Conservation (phyloP, 139 green algal genomes). For the Pseudopediastrum boryanum region DNA sequence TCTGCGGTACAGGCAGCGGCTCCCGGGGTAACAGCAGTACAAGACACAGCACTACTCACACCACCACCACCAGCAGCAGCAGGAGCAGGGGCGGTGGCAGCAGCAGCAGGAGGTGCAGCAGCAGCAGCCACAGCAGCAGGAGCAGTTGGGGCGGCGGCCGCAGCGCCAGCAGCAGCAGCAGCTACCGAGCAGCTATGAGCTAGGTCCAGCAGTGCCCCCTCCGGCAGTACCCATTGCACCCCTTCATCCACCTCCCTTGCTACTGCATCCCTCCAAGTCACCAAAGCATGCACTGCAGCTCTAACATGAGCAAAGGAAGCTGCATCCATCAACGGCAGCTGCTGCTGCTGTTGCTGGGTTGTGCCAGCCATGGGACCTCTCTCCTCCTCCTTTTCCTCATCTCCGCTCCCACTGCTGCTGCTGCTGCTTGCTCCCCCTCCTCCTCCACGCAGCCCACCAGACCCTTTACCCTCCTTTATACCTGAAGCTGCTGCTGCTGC, state of each 20-base stretch:
- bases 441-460: too few relatives aligned
- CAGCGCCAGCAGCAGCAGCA: slow-evolving; percentile 21
- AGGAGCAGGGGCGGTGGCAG: background rate
- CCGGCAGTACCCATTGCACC: slow-evolving; percentile 18
- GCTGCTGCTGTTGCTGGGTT: slow-evolving; percentile 10
- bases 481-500: background rate
- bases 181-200: background rate
- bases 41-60: too few relatives aligned
- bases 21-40: too few relatives aligned
- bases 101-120: background rate
- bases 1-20: too few relatives aligned
- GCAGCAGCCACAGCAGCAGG: background rate
- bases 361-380: background rate
- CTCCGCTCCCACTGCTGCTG: slow-evolving; percentile 1
- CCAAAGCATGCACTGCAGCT: slow-evolving; percentile 37
- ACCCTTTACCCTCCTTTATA: too few relatives aligned
- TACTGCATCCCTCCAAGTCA: slow-evolving; percentile 15
- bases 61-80: background rate
- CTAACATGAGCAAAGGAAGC: background rate
- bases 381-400: too few relatives aligned
- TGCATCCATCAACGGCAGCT: background rate
- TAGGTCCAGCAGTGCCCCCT: slow-evolving; percentile 14
- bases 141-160: background rate
- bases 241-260: slow-evolving; percentile 26
- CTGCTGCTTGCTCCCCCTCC: too few relatives aligned